A percentile compares a stretch with the other conserved stretches of the same genome.
Evolutionary conservation across 257 asterid species (phyloP).

Genomic region (Orobanche coerulescens): DNA sequence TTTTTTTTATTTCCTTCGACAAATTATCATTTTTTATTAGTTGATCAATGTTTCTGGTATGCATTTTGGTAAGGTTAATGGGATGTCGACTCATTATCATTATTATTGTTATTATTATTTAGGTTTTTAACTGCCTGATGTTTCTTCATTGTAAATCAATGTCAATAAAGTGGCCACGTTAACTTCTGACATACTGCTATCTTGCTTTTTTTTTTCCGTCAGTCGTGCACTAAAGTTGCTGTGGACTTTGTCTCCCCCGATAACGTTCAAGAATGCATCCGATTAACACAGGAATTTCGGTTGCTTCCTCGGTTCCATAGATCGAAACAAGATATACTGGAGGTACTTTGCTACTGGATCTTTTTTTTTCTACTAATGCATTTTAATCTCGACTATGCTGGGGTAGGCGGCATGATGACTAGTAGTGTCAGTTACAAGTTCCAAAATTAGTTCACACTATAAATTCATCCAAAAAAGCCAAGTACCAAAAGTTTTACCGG

Average conservation of each 20-base stretch:
- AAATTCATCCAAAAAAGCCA: too few species aligned
- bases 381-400: too few species aligned
- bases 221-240: slow-evolving; percentile 80
- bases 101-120: too few species aligned
- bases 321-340: slow-evolving; percentile 65
- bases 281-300: slow-evolving; percentile 60
- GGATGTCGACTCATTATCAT: neutral
- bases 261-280: slow-evolving; percentile 51
- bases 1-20: too few species aligned
- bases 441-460: too few species aligned
- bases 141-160: neutral
- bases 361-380: neutral
- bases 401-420: too few species aligned
- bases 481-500: too few species aligned
- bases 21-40: neutral
- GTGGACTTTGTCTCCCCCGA: slow-evolving; percentile 81
- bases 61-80: neutral
- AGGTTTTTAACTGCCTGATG: neutral
- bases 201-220: slow-evolving; percentile 7
- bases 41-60: neutral
- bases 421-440: too few species aligned
- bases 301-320: slow-evolving; percentile 50
- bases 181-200: neutral
- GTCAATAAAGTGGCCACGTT: neutral
- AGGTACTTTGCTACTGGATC: slow-evolving; percentile 34